Evolutionary conservation across 805 yeast species (phyloP), one percentile per base, ranked within the genome.

Genomic region (Myxozyma monticola): DNA sequence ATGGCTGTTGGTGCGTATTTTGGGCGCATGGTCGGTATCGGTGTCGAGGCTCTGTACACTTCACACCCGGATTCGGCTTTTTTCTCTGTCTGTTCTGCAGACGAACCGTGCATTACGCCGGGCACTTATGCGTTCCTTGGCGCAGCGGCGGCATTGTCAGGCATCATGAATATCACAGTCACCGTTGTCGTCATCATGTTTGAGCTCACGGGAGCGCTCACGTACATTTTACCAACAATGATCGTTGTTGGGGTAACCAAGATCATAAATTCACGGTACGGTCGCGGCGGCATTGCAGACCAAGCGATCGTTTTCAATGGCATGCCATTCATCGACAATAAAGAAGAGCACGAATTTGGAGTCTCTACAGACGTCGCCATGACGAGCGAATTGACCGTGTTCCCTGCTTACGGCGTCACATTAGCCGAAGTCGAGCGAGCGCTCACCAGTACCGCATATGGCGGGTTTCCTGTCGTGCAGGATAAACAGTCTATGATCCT

Each of bases 1-100:
- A 85, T 90, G 95, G 96, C 97, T 0, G 87, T 90, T 2, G 98
- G 98, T 20, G 96, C 97, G 0, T 82, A 95, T 0, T 90, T 91
- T 72, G 98, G 98, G 1, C 76, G 96, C 46, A 83, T 89, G 0
- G 62, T 91, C 3, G 96, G 97, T 14, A 72, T 88, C 4, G 49
- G 85, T 8, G 83, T 85, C 14, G 85, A 88, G 60, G 64, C 70
- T 22, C 54, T 76, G 14, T 71, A 75, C 35, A 71, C 73, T 5
- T 56, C 70, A 2, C 67, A 68, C 40, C 76, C 77, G 2, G 62
- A 68, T 30, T 56, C 69, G 5, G 18, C 53, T 3, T 49, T 71
- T 15, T 76, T 77, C 54, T 18, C 64, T 4, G 63, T 67, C 1
- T 77, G 80, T 36, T 65, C 72, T 29, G 62, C 66, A 3, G 76